These are phyloP conservation scores for Epichloe glyceriae DNA, from an alignment of 2,329 filamentous ascomycete species.

Conservation along the genomic window DNA sequence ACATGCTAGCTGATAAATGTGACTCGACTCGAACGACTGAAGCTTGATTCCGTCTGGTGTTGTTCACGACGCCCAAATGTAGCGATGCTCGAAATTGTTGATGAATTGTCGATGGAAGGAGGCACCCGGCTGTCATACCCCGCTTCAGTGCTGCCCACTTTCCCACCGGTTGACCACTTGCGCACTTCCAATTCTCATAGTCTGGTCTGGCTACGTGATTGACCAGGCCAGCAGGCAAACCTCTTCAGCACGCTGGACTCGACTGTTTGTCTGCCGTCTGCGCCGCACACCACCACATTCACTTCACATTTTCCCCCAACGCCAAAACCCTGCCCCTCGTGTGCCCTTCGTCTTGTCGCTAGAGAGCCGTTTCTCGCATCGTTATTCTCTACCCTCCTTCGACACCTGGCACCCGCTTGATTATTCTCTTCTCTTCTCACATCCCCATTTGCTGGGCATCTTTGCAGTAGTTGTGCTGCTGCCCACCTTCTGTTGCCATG, in stretches of 20 bases:
- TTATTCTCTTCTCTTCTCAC: constrained; percentile 3
- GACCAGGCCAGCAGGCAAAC: not conserved
- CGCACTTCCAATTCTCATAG: not conserved
- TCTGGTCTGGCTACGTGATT: not conserved
- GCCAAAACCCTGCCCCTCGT: constrained; percentile 3
- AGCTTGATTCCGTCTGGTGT: too few species aligned
- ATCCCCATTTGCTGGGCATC: constrained; percentile 8
- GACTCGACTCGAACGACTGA: too few species aligned
- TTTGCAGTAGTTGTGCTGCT: constrained; percentile 15
- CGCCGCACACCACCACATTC: not conserved
- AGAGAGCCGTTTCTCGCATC: constrained; percentile 1
- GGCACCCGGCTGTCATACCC: not conserved
- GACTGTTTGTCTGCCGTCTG: not conserved
- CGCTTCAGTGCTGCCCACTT: not conserved
- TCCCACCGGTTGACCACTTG: not conserved
- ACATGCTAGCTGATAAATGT: too few species aligned
- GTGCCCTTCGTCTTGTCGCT: constrained; percentile 4
- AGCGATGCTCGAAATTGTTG: too few species aligned
- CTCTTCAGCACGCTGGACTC: not conserved
- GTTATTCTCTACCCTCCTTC: constrained; percentile 2
- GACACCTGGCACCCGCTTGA: constrained; percentile 1
- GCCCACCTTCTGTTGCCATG: constrained; percentile 43
- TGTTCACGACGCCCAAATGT: too few species aligned
- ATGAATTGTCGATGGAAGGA: not conserved
- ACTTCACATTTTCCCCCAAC: constrained; percentile 1